These are phyloP conservation scores for Fraxinus excelsior DNA, from an alignment of 257 asterid species.

Conservation along the genomic window DNA sequence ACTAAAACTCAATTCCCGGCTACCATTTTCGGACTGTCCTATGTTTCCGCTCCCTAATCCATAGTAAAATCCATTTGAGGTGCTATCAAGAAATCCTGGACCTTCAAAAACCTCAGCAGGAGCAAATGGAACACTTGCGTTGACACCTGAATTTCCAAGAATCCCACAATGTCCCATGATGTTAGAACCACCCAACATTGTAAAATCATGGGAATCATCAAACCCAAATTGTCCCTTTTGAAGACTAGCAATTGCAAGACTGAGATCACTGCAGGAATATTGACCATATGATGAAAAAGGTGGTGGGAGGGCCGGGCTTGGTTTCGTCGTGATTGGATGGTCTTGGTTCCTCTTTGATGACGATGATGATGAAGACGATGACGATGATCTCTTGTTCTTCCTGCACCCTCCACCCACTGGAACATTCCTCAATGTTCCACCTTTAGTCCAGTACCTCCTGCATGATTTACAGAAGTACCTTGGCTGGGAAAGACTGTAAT, in stretches of 20 bases:
- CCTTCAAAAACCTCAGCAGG: constrained; percentile 29
- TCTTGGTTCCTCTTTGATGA: constrained; percentile 58
- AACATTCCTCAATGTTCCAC: constrained; percentile 86
- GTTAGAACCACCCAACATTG: constrained; percentile 44
- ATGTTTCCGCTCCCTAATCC: constrained; percentile 44
- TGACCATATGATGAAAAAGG: constrained; percentile 31
- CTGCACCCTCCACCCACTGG: constrained; percentile 98
- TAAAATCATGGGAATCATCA: constrained; percentile 8
- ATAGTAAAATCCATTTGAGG: constrained; percentile 38
- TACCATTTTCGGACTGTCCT: constrained; percentile 43
- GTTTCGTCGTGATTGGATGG: constrained; percentile 31
- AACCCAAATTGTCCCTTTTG: constrained; percentile 54
- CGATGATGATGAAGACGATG: constrained; percentile 34
- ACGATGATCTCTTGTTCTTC: constrained; percentile 59
- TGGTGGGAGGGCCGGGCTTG: constrained; percentile 36
- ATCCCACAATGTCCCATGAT: constrained; percentile 13
- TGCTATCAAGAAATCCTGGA: constrained; percentile 41
- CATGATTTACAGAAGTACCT: constrained; percentile 93
- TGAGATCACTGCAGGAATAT: constrained; percentile 48
- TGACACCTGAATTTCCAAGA: constrained; percentile 8
- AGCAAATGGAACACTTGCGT: constrained; percentile 27
- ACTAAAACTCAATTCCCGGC: background rate
- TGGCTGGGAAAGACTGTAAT: constrained; percentile 93
- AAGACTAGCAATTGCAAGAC: constrained; percentile 64
- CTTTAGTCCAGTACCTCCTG: constrained; percentile 92